These are phyloP conservation scores for Leccinum variabile DNA, from an alignment of 1,284 basidiomycete genomes.

Conservation along the genomic window DNA sequence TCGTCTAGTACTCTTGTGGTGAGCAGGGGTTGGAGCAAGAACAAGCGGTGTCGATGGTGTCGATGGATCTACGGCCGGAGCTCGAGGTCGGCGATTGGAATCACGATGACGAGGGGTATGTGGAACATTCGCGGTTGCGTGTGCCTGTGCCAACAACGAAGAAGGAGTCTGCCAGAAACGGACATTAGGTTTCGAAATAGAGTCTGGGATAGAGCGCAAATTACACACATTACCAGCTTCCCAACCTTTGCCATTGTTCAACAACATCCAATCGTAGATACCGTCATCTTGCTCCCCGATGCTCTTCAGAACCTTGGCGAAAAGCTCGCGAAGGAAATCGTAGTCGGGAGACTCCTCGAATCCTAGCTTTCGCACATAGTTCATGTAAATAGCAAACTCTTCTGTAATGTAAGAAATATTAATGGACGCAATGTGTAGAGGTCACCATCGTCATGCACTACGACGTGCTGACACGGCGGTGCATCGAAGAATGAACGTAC, in stretches of 20 bases:
- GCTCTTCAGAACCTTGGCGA: constrained; percentile 89
- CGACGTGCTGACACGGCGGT: neutral
- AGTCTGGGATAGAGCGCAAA: constrained; percentile 6
- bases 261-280: constrained; percentile 95
- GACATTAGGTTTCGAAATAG: constrained; percentile 13
- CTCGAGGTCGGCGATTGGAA: constrained; percentile 51
- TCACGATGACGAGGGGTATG: constrained; percentile 58
- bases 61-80: constrained; percentile 42
- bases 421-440: constrained; percentile 5
- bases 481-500: constrained; percentile 48
- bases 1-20: constrained; percentile 56
- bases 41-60: constrained; percentile 59
- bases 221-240: constrained; percentile 71
- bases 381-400: constrained; percentile 96
- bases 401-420: constrained; percentile 54
- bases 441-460: constrained; percentile 1
- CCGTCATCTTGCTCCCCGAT: constrained; percentile 90
- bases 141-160: constrained; percentile 49
- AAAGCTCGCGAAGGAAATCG: constrained; percentile 94
- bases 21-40: constrained; percentile 60
- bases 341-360: constrained; percentile 98
- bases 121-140: constrained; percentile 51
- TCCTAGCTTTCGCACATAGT: constrained; percentile 93
- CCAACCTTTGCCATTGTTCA: constrained; percentile 89
- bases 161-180: constrained; percentile 41